These are phyloP conservation scores for Penicillium coffeae DNA, from an alignment of 495 filamentous ascomycete species.

Conservation along the genomic window DNA sequence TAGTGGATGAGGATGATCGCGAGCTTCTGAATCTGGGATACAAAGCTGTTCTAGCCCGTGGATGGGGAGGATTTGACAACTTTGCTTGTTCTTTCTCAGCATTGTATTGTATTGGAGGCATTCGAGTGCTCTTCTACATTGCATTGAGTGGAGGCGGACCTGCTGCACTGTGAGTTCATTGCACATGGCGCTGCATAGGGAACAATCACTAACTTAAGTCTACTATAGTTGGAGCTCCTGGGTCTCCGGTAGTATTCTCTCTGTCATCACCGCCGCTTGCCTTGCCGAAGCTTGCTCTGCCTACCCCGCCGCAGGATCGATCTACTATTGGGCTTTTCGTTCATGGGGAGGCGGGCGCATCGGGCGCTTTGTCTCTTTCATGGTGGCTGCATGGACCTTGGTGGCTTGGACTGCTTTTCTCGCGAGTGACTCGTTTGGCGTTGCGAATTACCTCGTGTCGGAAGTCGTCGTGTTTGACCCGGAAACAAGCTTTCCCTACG, in stretches of 20 bases:
- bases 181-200: neutral
- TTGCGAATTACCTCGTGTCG: constrained; percentile 33
- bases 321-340: constrained; percentile 38
- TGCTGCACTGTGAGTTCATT: constrained; percentile 25
- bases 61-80: constrained; percentile 32
- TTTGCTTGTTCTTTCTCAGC: constrained; percentile 36
- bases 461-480: constrained; percentile 31
- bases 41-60: constrained; percentile 26
- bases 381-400: constrained; percentile 35
- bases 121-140: constrained; percentile 33
- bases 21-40: constrained; percentile 32
- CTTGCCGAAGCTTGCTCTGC: constrained; percentile 34
- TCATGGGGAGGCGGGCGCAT: constrained; percentile 30
- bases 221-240: constrained; percentile 33
- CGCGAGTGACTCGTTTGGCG: constrained; percentile 34
- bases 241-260: constrained; percentile 33
- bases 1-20: constrained; percentile 30
- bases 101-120: constrained; percentile 30
- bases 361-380: constrained; percentile 29
- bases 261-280: constrained; percentile 32
- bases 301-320: constrained; percentile 33
- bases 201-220: constrained; percentile 2
- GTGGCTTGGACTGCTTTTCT: constrained; percentile 36
- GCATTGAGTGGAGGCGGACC: constrained; percentile 32
- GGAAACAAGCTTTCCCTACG: constrained; percentile 26